Evolutionary conservation across 768 basidiomycete genomes (phyloP), one percentile per base, ranked within the genome.

Genomic region (Termitomyces sp.): DNA sequence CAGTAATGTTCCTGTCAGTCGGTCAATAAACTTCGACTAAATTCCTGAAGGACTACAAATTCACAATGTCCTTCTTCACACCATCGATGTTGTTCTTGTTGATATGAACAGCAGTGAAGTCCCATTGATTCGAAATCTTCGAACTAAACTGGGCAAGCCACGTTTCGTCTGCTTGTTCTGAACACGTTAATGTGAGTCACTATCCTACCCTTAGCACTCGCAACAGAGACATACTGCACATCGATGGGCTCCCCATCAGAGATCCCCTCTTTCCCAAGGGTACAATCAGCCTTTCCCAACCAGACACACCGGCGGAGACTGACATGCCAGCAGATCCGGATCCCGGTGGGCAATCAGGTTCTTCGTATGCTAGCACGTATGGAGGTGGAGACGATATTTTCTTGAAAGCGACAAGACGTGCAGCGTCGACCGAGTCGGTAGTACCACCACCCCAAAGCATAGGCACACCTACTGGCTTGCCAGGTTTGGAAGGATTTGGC

Each of bases 401-500:
- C 60, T 74, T 66, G 63, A 77, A 78, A 5, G 68, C 63, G 17
- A 61, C 60, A 7, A 78, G 61, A 30, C 78, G 74, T 12, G 66
- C 63, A 33, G 75, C 70, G 56, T 79, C 78, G 45, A 70, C 67
- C 14, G 65, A 54, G 59, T 77, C 75, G 10, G 66, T 71, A 14
- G 64, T 67, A 26, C 78, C 78, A 15, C 66, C 71, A 17, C 78
- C 78, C 78, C 78, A 78, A 5, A 79, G 72, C 78, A 79, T 78
- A 17, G 77, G 75, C 8, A 78, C 74, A 4, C 70, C 68, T 40
- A 78, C 69, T 12, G 74, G 71, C 43, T 60, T 67, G n/a, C 75
- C 74, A 11, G 70, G 58, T 63, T 74, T 73, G 1, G 67, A 68
- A 1, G 77, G 78, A 45, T 68, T 69, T 2, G 77, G 75, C 9